Evolutionary conservation across 257 asterid genomes (phyloP).

Genomic region (Echites panduratus): DNA sequence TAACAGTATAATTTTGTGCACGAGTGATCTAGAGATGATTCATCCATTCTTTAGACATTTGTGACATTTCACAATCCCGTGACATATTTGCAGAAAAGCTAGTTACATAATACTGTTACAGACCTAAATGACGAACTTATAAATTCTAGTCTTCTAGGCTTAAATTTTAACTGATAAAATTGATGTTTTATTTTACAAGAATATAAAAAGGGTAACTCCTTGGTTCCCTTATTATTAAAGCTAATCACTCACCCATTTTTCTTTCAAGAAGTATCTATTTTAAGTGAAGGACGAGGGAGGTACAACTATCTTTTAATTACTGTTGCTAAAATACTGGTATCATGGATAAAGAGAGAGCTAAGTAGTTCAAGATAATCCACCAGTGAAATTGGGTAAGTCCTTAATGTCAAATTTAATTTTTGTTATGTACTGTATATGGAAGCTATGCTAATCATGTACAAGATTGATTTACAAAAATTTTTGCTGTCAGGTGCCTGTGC

Average conservation of each 20-base stretch:
- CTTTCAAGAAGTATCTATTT: neutral
- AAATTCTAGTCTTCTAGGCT: neutral
- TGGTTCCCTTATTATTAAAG: neutral
- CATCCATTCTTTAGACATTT: neutral
- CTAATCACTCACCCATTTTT: neutral
- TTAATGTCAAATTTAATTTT: neutral
- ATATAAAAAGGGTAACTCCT: neutral
- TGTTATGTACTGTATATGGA: neutral
- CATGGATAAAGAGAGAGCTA: neutral
- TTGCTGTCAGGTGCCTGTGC: neutral
- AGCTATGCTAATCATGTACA: neutral
- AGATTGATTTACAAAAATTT: conserved; percentile 17
- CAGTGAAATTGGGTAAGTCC: neutral
- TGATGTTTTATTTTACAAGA: too few relatives aligned
- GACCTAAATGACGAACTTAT: neutral
- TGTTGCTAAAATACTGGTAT: neutral
- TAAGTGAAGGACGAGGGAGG: neutral
- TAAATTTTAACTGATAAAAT: too few relatives aligned
- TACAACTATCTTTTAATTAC: neutral
- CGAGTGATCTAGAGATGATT: neutral
- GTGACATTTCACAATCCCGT: neutral
- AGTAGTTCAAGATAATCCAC: neutral
- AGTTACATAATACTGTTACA: neutral
- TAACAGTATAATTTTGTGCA: neutral
- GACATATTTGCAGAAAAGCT: neutral